phyloP scores from a whole-genome alignment of 2,329 filamentous ascomycete species.

The Elsinoe fawcettii region DNA sequence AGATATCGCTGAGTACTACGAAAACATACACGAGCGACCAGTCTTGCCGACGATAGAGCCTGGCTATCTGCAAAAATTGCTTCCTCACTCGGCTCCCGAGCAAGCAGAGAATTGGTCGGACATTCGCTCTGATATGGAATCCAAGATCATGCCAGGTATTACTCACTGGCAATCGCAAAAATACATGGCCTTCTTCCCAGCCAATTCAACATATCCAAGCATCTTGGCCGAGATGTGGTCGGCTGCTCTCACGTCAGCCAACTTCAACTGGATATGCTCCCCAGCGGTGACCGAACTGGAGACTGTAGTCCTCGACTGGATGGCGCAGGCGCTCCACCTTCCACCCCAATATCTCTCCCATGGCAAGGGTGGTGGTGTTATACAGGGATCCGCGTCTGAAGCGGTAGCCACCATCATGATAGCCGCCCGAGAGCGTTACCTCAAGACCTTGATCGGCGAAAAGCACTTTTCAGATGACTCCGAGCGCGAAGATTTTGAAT shows the following conservation, averaged over 20 bases:
- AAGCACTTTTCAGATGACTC: conserved; percentile 38
- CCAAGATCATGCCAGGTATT: conserved; percentile 81
- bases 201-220: conserved; percentile 69
- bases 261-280: conserved; percentile 96
- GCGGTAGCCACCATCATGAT: conserved; percentile 80
- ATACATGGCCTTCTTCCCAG: conserved; percentile 94
- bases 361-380: conserved; percentile 78
- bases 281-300: conserved; percentile 90
- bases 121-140: conserved; percentile 76
- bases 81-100: conserved; percentile 59
- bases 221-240: conserved; percentile 92
- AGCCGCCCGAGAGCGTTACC: conserved; percentile 73
- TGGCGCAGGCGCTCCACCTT: conserved; percentile 66
- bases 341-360: conserved; percentile 67
- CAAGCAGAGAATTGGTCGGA: conserved; percentile 65
- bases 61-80: conserved; percentile 73
- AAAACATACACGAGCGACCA: conserved; percentile 59
- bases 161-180: conserved; percentile 93
- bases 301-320: conserved; percentile 87
- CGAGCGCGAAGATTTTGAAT: conserved; percentile 62
- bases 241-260: conserved; percentile 77
- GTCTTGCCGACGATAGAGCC: conserved; percentile 74
- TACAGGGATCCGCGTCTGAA: conserved; percentile 85
- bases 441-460: conserved; percentile 55
- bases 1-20: conserved; percentile 80